Base-by-base conservation (phyloP, 108 stramenopile species). In the Nannochloropsis gaditana region DNA sequence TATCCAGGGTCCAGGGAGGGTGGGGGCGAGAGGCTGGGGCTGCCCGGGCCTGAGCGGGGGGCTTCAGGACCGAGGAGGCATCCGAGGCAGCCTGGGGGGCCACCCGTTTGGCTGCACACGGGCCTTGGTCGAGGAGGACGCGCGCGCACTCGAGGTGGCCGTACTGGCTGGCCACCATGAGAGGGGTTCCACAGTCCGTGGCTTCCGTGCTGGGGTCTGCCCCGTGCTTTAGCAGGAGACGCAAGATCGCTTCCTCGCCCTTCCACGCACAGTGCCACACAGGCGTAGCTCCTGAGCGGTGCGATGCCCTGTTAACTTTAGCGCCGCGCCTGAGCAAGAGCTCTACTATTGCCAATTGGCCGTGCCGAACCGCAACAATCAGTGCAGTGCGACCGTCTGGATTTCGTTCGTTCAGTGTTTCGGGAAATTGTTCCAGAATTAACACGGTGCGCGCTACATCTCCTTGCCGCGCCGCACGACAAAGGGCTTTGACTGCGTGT, bases 391-490 rank as follows among this genome's bases (percentile, higher is more conserved):
- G 59, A n/a, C 59, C 59, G 59, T 73, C 59, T 15, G 19, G 59
- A 73, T 73, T 73, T 73, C 59, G 59, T 73, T 73, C 59, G 59
- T 73, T 73, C 59, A 73, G 19, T n/a, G n/a, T n/a, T n/a, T 73
- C 59, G 59, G 59, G 59, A 2, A 73, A 15, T n/a, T 73, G 59
- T 3, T n/a, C 19, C 59, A 73, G n/a, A 73, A 73, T 73, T n/a
- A 73, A n/a, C 4, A 2, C 59, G 19, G n/a, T n/a, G 19, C 59
- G 59, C 19, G 59, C n/a, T n/a, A 73, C 59, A n/a, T 73, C 59
- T 15, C 59, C 59, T 73, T 73, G 59, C 19, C 59, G 59, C n/a
- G 59, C 59, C 59, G 59, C 59, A n/a, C 59, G 59, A n/a, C 59
- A 73, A 15, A 73, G 8, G 0, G 59, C 59, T n/a, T 73, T 73